phyloP scores from a whole-genome alignment of 257 asterid species.

The Solanum chiquidenum region DNA sequence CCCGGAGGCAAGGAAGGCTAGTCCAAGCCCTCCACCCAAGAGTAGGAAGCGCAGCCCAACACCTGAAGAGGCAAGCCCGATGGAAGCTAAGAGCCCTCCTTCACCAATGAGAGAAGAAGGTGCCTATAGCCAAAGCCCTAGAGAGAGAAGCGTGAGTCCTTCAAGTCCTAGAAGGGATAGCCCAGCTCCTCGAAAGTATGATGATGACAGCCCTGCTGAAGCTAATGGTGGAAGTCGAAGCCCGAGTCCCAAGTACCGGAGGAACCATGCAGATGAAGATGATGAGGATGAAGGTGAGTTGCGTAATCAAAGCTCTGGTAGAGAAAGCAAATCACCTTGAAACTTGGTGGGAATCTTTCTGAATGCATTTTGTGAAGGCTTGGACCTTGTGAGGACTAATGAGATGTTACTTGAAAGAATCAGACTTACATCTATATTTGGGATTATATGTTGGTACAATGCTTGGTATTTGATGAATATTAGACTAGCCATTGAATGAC shows the following conservation, averaged over 20 bases:
- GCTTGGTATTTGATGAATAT: background rate
- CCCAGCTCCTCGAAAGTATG: constrained; percentile 37
- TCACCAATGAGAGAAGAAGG: constrained; percentile 34
- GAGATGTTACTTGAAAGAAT: background rate
- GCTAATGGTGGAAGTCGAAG: constrained; percentile 51
- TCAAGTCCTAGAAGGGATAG: constrained; percentile 14
- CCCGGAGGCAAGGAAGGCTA: constrained; percentile 30
- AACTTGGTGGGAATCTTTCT: background rate
- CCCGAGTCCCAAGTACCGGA: constrained; percentile 42
- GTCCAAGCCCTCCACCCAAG: constrained; percentile 28
- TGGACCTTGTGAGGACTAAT: background rate
- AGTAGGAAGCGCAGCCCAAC: constrained; percentile 52
- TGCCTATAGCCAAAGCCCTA: constrained; percentile 50
- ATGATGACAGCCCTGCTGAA: constrained; percentile 48
- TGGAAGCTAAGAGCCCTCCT: constrained; percentile 38
- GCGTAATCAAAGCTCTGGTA: constrained; percentile 24
- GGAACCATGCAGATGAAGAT: constrained; percentile 45
- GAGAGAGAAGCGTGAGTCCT: constrained; percentile 53
- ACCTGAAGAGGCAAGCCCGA: constrained; percentile 35
- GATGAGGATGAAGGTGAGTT: constrained; percentile 23
- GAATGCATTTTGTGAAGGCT: background rate
- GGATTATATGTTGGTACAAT: background rate
- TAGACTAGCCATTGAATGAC: background rate
- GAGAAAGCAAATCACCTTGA: constrained; percentile 67
- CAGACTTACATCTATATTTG: background rate